phyloP scores from a whole-genome alignment of 1,284 basidiomycete genomes.

The Apiotrichum veenhuisii region DNA sequence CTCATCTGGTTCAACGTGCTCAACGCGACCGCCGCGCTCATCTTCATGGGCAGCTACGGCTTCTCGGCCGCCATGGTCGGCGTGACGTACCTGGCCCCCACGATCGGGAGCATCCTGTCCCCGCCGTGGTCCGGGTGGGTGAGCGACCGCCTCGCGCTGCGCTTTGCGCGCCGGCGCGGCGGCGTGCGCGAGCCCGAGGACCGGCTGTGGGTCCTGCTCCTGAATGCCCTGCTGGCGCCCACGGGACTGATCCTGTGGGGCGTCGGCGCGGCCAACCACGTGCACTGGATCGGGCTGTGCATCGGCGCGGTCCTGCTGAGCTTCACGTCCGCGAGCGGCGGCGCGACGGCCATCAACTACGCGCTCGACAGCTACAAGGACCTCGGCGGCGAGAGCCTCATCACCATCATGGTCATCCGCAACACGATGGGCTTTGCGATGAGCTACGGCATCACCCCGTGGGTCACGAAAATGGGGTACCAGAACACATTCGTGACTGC shows the following conservation, averaged over 20 bases:
- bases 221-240: slow-evolving; percentile 24
- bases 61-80: slow-evolving; percentile 23
- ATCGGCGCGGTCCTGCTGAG: slow-evolving; percentile 23
- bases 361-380: slow-evolving; percentile 32
- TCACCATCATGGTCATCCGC: slow-evolving; percentile 21
- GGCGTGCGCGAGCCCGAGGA: slow-evolving; percentile 36
- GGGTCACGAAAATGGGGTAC: slow-evolving; percentile 20
- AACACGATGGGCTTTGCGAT: slow-evolving; percentile 19
- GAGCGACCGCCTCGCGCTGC: slow-evolving; percentile 22
- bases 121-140: slow-evolving; percentile 16
- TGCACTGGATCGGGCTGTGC: slow-evolving; percentile 29
- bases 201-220: slow-evolving; percentile 23
- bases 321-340: slow-evolving; percentile 21
- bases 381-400: slow-evolving; percentile 24
- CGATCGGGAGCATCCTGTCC: slow-evolving; percentile 23
- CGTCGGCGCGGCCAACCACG: slow-evolving; percentile 22
- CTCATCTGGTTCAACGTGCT: slow-evolving; percentile 29
- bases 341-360: slow-evolving; percentile 28
- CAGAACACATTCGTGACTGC: slow-evolving; percentile 24
- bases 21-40: slow-evolving; percentile 22
- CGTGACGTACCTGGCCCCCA: slow-evolving; percentile 26
- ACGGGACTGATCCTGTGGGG: slow-evolving; percentile 30
- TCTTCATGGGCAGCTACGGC: slow-evolving; percentile 14
- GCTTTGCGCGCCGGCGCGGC: slow-evolving; percentile 17
- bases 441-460: slow-evolving; percentile 25